Conservation (phyloP, 1,284 basidiomycete species). For the Rhizopogon hawkerae region DNA sequence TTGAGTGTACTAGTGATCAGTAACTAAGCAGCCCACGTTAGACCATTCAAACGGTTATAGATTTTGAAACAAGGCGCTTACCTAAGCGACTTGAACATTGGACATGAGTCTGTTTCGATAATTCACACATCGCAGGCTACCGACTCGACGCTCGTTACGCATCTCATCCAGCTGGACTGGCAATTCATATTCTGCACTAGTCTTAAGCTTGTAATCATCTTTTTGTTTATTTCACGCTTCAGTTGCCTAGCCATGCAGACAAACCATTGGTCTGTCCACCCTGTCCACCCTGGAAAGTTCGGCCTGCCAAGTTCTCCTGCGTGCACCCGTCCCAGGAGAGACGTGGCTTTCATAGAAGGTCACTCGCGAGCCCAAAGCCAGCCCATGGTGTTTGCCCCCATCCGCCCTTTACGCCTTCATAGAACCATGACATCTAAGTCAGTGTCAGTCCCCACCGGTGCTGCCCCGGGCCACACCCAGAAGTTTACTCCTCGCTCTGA, state of each 20-base stretch:
- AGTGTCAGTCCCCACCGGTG: neutral
- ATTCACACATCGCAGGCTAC: no score
- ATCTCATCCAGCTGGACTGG: slow-evolving; percentile 2
- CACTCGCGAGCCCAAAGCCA: slow-evolving; percentile 2
- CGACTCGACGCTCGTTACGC: neutral
- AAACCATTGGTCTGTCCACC: neutral
- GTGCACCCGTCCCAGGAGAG: slow-evolving; percentile 4
- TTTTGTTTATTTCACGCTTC: neutral
- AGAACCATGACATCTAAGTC: neutral
- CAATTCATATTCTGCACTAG: neutral
- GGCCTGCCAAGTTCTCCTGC: slow-evolving; percentile 7
- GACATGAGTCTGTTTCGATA: no score
- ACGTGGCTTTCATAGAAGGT: slow-evolving; percentile 2
- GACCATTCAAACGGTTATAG: no score
- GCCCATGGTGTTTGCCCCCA: neutral
- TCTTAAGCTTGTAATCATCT: neutral
- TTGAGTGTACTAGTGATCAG: no score
- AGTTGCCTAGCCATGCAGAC: neutral
- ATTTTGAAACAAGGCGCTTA: no score
- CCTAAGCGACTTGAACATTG: no score
- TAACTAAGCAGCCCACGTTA: no score
- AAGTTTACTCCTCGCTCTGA: neutral
- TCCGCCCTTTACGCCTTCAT: neutral
- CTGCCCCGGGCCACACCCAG: neutral
- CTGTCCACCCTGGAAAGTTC: neutral